Evolutionary conservation across 1,284 basidiomycete genomes (phyloP).

Genomic region (Porogramme epimiltina): DNA sequence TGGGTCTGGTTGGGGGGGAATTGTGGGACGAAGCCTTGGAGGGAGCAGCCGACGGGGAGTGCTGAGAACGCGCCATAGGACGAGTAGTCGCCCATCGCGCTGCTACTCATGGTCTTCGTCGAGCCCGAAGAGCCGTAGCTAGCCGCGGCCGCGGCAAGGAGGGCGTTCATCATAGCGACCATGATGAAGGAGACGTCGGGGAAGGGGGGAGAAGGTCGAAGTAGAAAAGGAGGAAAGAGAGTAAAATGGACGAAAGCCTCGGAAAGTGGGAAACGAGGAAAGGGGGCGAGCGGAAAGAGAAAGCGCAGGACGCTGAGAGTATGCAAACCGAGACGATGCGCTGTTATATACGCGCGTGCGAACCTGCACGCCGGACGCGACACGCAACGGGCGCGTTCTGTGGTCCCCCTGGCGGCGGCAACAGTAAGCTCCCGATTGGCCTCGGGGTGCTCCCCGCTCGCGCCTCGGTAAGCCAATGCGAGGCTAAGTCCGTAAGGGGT

Average conservation of each 20-base stretch:
- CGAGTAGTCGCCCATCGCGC: not conserved
- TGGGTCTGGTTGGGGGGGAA: slow-evolving; percentile 30
- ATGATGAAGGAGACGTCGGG: slow-evolving; percentile 1
- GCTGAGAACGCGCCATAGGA: not conserved
- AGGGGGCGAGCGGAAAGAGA: slow-evolving; percentile 3
- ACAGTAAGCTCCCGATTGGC: too few relatives aligned
- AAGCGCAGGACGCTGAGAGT: slow-evolving; percentile 10
- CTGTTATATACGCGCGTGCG: not conserved
- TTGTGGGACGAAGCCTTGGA: slow-evolving; percentile 21
- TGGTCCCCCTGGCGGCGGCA: not conserved
- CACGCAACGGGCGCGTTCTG: not conserved
- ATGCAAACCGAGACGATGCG: not conserved
- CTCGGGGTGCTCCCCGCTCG: too few relatives aligned
- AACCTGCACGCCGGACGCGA: not conserved
- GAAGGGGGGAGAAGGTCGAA: not conserved
- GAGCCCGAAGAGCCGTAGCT: not conserved
- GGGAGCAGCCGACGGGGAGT: slow-evolving; percentile 19
- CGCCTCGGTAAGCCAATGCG: too few relatives aligned
- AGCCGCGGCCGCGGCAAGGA: slow-evolving; percentile 12
- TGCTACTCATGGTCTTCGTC: not conserved
- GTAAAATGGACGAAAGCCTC: not conserved
- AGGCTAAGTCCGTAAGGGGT: too few relatives aligned
- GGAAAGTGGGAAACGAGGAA: slow-evolving; percentile 2
- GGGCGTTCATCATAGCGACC: slow-evolving; percentile 14
- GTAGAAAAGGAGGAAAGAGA: not conserved